Percentiles rank a stretch among this genome's conserved stretches.
These are phyloP conservation scores for Pichia paraexigua DNA, from an alignment of 805 yeast species.

Conservation along the genomic window DNA sequence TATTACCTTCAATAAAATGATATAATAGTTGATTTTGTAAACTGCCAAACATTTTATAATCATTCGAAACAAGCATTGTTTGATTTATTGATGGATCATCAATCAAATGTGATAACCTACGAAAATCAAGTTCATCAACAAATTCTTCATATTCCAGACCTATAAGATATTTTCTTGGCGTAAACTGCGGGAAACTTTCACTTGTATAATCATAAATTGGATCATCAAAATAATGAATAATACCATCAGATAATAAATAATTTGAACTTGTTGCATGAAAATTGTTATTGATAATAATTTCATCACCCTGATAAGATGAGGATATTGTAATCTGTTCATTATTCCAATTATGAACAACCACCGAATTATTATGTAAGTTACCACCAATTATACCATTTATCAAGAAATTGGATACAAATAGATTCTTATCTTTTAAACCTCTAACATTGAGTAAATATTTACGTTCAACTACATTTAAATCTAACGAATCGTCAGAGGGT, in stretches of 20 bases:
- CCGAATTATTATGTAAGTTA: constrained; percentile 15
- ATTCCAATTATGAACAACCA: constrained; percentile 20
- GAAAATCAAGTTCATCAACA: constrained; percentile 61
- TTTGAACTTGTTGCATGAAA: constrained; percentile 31
- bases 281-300: constrained; percentile 29
- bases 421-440: constrained; percentile 25
- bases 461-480: constrained; percentile 33
- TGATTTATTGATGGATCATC: constrained; percentile 44
- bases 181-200: constrained; percentile 29
- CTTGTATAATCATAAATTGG: constrained; percentile 16
- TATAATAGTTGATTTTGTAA: constrained; percentile 40
- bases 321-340: constrained; percentile 18
- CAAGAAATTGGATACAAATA: constrained; percentile 28
- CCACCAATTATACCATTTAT: constrained; percentile 42
- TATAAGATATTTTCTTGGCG: constrained; percentile 48
- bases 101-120: constrained; percentile 48
- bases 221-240: constrained; percentile 41
- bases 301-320: constrained; percentile 26
- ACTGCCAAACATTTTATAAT: constrained; percentile 23
- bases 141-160: constrained; percentile 54
- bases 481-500: constrained; percentile 36
- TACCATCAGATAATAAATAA: constrained; percentile 37
- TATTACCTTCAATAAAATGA: constrained; percentile 50
- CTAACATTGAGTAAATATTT: constrained; percentile 32
- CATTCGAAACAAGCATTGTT: constrained; percentile 49